A percentile compares a stretch with the other conserved stretches of the same genome.
phyloP scores from a whole-genome alignment of 495 filamentous ascomycete genomes.

The Aspergillus ostianus region DNA sequence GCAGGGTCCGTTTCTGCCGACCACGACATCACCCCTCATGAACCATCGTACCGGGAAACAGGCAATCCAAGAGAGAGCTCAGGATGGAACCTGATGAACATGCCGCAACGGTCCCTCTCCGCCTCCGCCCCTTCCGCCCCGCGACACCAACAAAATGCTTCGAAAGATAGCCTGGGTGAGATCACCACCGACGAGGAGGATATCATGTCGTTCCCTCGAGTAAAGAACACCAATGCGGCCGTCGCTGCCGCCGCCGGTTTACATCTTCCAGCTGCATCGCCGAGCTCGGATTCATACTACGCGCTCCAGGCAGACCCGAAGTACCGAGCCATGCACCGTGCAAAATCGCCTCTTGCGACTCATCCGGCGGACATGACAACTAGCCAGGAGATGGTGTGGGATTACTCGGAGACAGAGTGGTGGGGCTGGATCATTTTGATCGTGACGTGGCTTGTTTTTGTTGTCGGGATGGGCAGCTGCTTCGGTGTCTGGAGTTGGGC shows the following conservation, averaged over 20 bases:
- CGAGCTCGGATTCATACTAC: conserved; percentile 70
- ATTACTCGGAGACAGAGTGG: conserved; percentile 90
- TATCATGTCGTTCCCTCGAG: conserved; percentile 53
- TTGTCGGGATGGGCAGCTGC: conserved; percentile 92
- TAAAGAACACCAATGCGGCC: conserved; percentile 26
- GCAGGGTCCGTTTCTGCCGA: conserved; percentile 10
- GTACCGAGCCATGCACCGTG: conserved; percentile 44
- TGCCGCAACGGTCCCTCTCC: conserved; percentile 22
- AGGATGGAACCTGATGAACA: conserved; percentile 22
- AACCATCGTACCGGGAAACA: not conserved
- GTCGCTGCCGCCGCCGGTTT: conserved; percentile 27
- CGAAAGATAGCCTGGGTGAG: conserved; percentile 60
- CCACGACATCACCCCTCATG: conserved; percentile 18
- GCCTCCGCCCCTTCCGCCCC: conserved; percentile 20
- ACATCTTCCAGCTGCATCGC: conserved; percentile 47
- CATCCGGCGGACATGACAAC: conserved; percentile 36
- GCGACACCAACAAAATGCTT: conserved; percentile 28
- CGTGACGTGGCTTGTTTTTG: conserved; percentile 91
- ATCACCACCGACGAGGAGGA: conserved; percentile 83
- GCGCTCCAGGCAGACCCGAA: conserved; percentile 37
- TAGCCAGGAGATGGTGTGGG: conserved; percentile 57
- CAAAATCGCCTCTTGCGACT: conserved; percentile 61
- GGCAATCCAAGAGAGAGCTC: conserved; percentile 8
- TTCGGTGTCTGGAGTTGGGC: conserved; percentile 99
- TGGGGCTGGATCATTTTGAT: conserved; percentile 94